Percentiles rank a stretch among this genome's conserved stretches.
Conservation (phyloP, 805 yeast species). For the Starmera dryadoides region DNA sequence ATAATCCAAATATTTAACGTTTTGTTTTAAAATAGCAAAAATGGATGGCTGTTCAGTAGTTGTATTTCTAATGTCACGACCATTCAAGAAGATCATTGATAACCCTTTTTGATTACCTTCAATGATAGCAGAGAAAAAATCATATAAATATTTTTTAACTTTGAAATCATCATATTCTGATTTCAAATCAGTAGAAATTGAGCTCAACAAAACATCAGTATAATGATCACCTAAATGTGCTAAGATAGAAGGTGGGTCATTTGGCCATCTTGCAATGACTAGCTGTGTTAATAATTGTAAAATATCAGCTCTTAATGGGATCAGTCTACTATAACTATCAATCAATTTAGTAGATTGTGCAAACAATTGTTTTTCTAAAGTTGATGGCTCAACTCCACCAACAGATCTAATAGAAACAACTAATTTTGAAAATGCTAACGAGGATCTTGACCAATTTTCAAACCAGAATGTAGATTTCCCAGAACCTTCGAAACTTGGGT, state of each 20-base stretch:
- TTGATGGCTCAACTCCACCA: slow-evolving; percentile 44
- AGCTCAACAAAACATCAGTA: slow-evolving; percentile 51
- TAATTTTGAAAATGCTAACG: slow-evolving; percentile 49
- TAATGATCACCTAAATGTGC: slow-evolving; percentile 70
- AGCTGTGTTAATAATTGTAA: slow-evolving; percentile 50
- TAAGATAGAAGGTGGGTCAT: slow-evolving; percentile 67
- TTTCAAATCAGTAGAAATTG: slow-evolving; percentile 53
- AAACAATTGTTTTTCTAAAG: slow-evolving; percentile 58
- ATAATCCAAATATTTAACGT: slow-evolving; percentile 41
- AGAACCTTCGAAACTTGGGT: slow-evolving; percentile 29
- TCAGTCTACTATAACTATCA: slow-evolving; percentile 44
- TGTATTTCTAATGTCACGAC: slow-evolving; percentile 24
- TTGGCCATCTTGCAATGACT: slow-evolving; percentile 49
- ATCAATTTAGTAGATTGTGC: slow-evolving; percentile 49
- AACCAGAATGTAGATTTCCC: slow-evolving; percentile 42
- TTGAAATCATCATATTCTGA: slow-evolving; percentile 45
- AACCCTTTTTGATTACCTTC: slow-evolving; percentile 72
- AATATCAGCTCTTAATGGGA: slow-evolving; percentile 40
- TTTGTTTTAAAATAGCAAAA: slow-evolving; percentile 46
- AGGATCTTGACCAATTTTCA: slow-evolving; percentile 39
- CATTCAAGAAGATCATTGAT: slow-evolving; percentile 62
- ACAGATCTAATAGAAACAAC: slow-evolving; percentile 51
- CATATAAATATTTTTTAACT: slow-evolving; percentile 50
- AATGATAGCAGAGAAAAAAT: slow-evolving; percentile 61
- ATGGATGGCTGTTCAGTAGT: slow-evolving; percentile 31